Percentiles rank a stretch among this genome's conserved stretches.
Evolutionary conservation across 2,329 filamentous ascomycete genomes (phyloP).

Genomic region (Aspergillus quadrilineatus): DNA sequence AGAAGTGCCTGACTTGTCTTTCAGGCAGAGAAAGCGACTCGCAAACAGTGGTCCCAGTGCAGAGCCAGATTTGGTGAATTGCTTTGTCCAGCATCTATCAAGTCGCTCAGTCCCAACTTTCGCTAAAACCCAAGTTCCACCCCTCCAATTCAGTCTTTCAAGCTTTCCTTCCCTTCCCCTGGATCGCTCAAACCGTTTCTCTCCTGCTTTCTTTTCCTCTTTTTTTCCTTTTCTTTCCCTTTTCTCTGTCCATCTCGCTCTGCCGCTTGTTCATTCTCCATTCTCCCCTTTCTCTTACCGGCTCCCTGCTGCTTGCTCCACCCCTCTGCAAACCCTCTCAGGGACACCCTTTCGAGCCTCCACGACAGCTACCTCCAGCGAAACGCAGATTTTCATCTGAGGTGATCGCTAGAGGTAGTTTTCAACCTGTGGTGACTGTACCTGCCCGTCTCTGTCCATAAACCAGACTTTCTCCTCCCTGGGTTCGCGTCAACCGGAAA

Average conservation of each 20-base stretch:
- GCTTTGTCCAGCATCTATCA: conserved; percentile 20
- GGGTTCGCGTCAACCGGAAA: not conserved
- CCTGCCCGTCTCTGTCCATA: not conserved
- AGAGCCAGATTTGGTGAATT: conserved; percentile 12
- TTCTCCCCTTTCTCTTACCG: conserved; percentile 12
- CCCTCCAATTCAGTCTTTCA: conserved; percentile 15
- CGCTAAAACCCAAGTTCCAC: conserved; percentile 19
- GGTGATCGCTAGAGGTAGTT: conserved; percentile 41
- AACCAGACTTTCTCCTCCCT: not conserved
- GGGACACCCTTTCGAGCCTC: conserved; percentile 22
- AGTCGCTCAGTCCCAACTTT: conserved; percentile 19
- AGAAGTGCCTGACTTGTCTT: not conserved
- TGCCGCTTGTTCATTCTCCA: conserved; percentile 12
- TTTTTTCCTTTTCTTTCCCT: conserved; percentile 12
- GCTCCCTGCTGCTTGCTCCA: conserved; percentile 1
- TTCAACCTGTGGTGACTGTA: conserved; percentile 14
- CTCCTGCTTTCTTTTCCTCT: conserved; percentile 4
- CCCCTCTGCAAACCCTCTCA: conserved; percentile 18
- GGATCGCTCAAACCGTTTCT: conserved; percentile 16
- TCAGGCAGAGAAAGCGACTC: not conserved
- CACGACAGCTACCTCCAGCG: conserved; percentile 39
- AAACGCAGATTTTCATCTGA: conserved; percentile 39
- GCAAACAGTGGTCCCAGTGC: not conserved
- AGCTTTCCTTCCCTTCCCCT: conserved; percentile 12
- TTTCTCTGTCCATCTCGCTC: conserved; percentile 12